Evolutionary conservation across 352 stramenopile species (phyloP).

Genomic region (Saprolegnia diclina): DNA sequence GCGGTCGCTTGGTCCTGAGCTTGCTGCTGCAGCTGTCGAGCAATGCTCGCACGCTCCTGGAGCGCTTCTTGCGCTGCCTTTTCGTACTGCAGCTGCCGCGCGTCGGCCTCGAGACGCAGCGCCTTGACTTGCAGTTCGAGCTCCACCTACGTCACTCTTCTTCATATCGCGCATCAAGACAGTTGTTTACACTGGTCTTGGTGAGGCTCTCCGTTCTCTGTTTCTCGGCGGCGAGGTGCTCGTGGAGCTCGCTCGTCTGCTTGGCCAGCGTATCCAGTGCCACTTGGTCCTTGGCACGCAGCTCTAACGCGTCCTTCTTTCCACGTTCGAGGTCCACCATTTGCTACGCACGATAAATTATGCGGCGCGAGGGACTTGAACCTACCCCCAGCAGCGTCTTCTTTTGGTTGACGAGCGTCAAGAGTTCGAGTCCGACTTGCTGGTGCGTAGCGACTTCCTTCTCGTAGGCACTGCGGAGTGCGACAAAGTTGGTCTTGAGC

Average conservation of each 20-base stretch:
- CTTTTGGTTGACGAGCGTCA: conserved; percentile 65
- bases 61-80: conserved; percentile 35
- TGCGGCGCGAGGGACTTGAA: not conserved
- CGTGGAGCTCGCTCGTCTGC: conserved; percentile 23
- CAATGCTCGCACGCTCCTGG: conserved; percentile 26
- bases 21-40: conserved; percentile 17
- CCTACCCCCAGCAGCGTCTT: conserved; percentile 31
- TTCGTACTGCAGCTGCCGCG: conserved; percentile 37
- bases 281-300: conserved; percentile 25
- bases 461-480: conserved; percentile 32
- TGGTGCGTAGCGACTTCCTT: conserved; percentile 56
- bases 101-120: conserved; percentile 32
- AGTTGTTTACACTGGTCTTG: conserved; percentile 1
- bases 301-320: conserved; percentile 35
- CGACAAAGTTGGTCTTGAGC: conserved; percentile 28
- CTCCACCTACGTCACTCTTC: conserved; percentile 34
- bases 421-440: conserved; percentile 59
- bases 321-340: conserved; percentile 24
- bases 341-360: not conserved
- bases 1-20: not conserved
- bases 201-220: conserved; percentile 25
- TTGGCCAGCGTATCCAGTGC: not conserved
- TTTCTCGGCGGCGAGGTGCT: conserved; percentile 21
- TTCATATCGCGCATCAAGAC: conserved; percentile 34
- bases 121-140: conserved; percentile 48